These are phyloP conservation scores for Calonectria pseudoturangicola DNA, from an alignment of 2,329 filamentous ascomycete genomes.

Conservation along the genomic window DNA sequence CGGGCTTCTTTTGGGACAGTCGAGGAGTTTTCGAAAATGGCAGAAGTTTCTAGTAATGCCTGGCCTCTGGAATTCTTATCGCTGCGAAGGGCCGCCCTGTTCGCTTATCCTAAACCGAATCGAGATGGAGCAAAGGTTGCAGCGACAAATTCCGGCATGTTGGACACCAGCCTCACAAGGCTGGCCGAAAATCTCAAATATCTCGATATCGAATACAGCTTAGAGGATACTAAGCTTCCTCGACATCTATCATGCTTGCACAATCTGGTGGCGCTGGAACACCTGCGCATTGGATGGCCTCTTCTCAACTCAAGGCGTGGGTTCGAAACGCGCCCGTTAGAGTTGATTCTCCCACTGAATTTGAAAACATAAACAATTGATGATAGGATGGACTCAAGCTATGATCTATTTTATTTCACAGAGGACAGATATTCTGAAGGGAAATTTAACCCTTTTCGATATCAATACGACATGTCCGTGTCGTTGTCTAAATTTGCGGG, in stretches of 20 bases:
- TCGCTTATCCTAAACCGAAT: neutral
- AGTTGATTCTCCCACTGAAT: neutral
- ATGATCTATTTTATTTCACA: neutral
- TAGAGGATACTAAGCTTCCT: too few species aligned
- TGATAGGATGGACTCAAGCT: neutral
- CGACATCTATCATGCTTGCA: neutral
- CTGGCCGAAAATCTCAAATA: neutral
- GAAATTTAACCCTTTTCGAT: neutral
- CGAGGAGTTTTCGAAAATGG: neutral
- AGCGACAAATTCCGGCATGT: neutral
- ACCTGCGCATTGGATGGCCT: neutral
- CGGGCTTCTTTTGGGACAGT: neutral
- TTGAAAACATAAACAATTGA: neutral
- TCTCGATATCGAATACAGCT: neutral
- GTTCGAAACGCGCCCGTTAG: neutral
- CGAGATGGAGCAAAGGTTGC: neutral
- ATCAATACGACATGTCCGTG: neutral
- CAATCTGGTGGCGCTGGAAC: neutral
- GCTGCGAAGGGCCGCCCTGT: neutral
- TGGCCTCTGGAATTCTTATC: neutral
- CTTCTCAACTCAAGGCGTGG: neutral
- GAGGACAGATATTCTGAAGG: neutral
- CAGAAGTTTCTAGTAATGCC: neutral
- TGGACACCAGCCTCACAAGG: neutral
- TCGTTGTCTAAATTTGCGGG: constrained; percentile 2